Base-by-base conservation (phyloP, 805 yeast species). In the baker's yeast (Saccharomyces cerevisiae) region DNA sequence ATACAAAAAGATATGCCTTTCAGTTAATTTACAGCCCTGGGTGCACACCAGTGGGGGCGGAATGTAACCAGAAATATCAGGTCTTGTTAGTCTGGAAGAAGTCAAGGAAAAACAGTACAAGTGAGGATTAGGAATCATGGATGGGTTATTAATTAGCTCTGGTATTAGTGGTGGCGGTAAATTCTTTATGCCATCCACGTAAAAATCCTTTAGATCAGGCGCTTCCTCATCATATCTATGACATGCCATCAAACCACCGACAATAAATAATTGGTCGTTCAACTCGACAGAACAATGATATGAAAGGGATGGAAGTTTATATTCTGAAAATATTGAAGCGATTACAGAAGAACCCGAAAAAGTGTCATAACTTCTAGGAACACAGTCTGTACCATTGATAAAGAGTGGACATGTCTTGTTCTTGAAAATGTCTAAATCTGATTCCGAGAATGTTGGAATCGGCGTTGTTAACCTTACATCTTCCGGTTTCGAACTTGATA, bases 1-100 rank as follows among this genome's bases (percentile, higher is more conserved):
- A 63, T 80, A 84, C 55, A 78, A 76, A 58, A 85, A 76, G 14
- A 82, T 74, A 60, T 83, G 83, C 41, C 81, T 69, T n/a, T 76
- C 72, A 4, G 87, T 79, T 4, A 86, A 70, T 53, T 70, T 73
- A 8, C 80, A 73, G 17, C 79, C 75, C 5, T 75, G 61, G 65
- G 81, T 70, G 53, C 81, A 76, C 47, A 79, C 62, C 21, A 84
- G 61, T 2, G 83, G 77, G 3, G 79, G 78, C 0, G 90, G 89
- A 4, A 73, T 61, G 47, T 75, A 76, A 2, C 79, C 79, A 1
- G 59, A 50, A 5, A 68, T 26, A 55, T 61, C 49, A 62, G 74
- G 70, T 67, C 63, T 65, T 4, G 60, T 58, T 6, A 77, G 52
- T 8, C 75, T 65, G 50, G 70, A 69, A 0, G 84, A 75, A 5